Percentiles rank a stretch among this genome's conserved stretches.
phyloP scores from a whole-genome alignment of 805 yeast genomes.

The Ogataea chonburiensis region DNA sequence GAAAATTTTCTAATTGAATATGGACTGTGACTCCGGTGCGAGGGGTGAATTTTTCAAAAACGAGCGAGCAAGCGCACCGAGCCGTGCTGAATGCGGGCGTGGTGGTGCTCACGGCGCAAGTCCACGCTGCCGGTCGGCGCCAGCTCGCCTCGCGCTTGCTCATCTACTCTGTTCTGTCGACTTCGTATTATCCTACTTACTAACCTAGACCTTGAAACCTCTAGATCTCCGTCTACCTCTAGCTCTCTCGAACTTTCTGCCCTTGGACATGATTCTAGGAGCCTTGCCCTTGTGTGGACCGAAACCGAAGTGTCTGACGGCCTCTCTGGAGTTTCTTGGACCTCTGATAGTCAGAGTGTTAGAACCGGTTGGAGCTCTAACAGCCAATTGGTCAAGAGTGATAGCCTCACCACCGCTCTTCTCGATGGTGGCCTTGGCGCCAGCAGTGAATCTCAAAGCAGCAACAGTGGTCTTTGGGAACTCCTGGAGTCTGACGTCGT shows the following conservation, averaged over 20 bases:
- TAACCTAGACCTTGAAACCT: constrained; percentile 98
- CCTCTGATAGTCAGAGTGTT: constrained; percentile 98
- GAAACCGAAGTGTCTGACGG: constrained; percentile 99
- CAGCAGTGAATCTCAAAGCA: constrained; percentile 98
- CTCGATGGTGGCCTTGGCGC: constrained; percentile 95
- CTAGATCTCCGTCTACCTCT: constrained; percentile 99
- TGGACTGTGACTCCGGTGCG: constrained; percentile 9
- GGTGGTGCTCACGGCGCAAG: too few relatives aligned
- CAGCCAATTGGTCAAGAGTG: constrained; percentile 98
- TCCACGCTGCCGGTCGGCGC: too few relatives aligned
- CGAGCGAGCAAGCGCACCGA: not conserved
- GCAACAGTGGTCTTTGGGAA: constrained; percentile 98
- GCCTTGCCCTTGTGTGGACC: constrained; percentile 99
- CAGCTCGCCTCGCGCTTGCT: too few relatives aligned
- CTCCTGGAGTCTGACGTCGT: constrained; percentile 89
- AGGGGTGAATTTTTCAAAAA: constrained; percentile 9
- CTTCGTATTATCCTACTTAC: constrained; percentile 10
- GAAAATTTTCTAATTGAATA: constrained; percentile 14
- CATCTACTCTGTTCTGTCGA: too few relatives aligned
- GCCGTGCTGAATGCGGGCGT: too few relatives aligned
- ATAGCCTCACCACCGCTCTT: constrained; percentile 99
- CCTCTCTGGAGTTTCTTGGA: constrained; percentile 98
- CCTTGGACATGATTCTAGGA: constrained; percentile 95
- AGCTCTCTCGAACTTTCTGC: constrained; percentile 99
- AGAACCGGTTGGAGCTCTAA: constrained; percentile 99